Evolutionary conservation across 2,329 filamentous ascomycete genomes (phyloP).

Genomic region (Penicillium crustosum): DNA sequence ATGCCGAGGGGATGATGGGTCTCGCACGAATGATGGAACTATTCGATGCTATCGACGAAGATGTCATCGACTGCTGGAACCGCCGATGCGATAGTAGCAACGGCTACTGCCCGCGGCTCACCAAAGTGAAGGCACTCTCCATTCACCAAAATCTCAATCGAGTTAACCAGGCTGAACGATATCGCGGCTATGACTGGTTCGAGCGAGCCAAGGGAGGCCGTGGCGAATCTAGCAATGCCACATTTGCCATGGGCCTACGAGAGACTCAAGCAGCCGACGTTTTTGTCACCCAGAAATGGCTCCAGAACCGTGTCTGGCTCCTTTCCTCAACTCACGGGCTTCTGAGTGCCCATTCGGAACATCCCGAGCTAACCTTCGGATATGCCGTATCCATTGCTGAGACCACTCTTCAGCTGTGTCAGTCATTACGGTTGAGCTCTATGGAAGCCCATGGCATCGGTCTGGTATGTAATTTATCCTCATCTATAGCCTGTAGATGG

Average conservation of each 20-base stretch:
- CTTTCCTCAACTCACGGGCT: conserved; percentile 44
- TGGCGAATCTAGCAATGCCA: conserved; percentile 18
- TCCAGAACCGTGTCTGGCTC: conserved; percentile 46
- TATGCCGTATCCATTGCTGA: conserved; percentile 40
- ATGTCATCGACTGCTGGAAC: conserved; percentile 47
- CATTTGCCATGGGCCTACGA: conserved; percentile 29
- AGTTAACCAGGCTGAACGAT: conserved; percentile 37
- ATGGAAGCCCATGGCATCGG: conserved; percentile 48
- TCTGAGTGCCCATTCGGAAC: conserved; percentile 35
- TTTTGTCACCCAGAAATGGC: conserved; percentile 46
- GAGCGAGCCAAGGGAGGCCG: conserved; percentile 32
- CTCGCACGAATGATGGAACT: conserved; percentile 46
- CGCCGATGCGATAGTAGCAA: conserved; percentile 60
- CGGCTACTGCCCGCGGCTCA: conserved; percentile 63
- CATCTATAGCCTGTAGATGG: background rate
- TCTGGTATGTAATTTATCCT: conserved; percentile 28
- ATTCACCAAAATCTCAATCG: conserved; percentile 37
- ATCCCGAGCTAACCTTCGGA: conserved; percentile 38
- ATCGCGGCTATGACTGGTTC: conserved; percentile 41
- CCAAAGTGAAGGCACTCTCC: conserved; percentile 59
- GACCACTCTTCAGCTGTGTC: conserved; percentile 37
- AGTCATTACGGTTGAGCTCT: conserved; percentile 34
- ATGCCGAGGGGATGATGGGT: conserved; percentile 45
- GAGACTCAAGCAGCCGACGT: conserved; percentile 47
- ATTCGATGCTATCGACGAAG: conserved; percentile 47